Conservation (phyloP, 108 stramenopile genomes). For the Nannochloropsis salina region DNA sequence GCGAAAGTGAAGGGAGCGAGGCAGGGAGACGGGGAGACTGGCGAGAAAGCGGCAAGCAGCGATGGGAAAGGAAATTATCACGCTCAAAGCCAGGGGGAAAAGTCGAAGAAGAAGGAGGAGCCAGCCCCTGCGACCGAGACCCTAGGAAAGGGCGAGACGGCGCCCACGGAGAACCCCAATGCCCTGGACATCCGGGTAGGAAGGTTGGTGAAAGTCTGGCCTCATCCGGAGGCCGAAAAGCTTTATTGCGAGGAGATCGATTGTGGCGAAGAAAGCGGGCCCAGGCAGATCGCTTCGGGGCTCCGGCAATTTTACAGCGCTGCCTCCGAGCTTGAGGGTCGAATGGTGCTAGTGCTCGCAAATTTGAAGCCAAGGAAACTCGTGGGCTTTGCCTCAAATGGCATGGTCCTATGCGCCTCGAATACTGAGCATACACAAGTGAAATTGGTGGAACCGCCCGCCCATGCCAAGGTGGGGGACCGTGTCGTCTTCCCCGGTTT, state of each 20-base stretch:
- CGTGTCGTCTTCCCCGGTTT: constrained; percentile 81
- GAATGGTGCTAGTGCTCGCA: constrained; percentile 76
- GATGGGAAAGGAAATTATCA: background rate
- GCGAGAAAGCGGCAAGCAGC: background rate
- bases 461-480: constrained; percentile 77
- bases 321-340: constrained; percentile 81
- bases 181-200: constrained; percentile 44
- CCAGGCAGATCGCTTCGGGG: constrained; percentile 83
- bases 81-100: background rate
- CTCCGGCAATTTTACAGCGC: constrained; percentile 65
- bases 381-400: constrained; percentile 86
- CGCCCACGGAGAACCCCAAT: constrained; percentile 26
- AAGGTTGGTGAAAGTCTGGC: constrained; percentile 59
- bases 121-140: background rate
- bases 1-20: background rate
- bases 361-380: constrained; percentile 92
- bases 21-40: background rate
- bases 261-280: constrained; percentile 71
- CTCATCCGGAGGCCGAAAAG: constrained; percentile 91
- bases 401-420: constrained; percentile 95
- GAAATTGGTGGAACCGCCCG: constrained; percentile 90
- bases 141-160: background rate
- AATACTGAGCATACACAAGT: constrained; percentile 65
- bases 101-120: background rate
- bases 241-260: constrained; percentile 98